Conservation (phyloP, 176 grass and related monocot genomes). For the Juncus inflexus region DNA sequence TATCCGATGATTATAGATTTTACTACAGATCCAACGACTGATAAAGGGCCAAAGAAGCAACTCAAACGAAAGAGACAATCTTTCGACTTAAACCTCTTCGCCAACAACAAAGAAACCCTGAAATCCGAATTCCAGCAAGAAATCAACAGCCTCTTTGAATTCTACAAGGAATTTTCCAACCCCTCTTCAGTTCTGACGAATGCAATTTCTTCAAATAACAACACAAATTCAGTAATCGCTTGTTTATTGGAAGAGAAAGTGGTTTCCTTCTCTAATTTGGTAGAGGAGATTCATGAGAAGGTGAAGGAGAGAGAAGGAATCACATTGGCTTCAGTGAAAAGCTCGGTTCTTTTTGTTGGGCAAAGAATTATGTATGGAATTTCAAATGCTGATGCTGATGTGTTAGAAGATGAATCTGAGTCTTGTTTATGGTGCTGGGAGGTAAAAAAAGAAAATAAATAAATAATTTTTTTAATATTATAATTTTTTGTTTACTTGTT, state of each 20-base stretch:
- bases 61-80: slow-evolving; percentile 74
- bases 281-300: slow-evolving; percentile 44
- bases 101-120: slow-evolving; percentile 41
- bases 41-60: slow-evolving; percentile 54
- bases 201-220: slow-evolving; percentile 18
- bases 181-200: slow-evolving; percentile 31
- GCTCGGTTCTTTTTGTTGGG: slow-evolving; percentile 54
- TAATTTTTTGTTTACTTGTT: slow-evolving; percentile 13
- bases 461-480: background rate
- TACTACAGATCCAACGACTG: background rate
- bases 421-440: slow-evolving; percentile 86
- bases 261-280: slow-evolving; percentile 60
- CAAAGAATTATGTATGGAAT: slow-evolving; percentile 75
- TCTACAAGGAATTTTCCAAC: slow-evolving; percentile 46
- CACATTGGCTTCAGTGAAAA: slow-evolving; percentile 43
- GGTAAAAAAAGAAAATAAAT: slow-evolving; percentile 34
- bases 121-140: slow-evolving; percentile 37
- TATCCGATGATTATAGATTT: slow-evolving; percentile 42
- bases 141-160: slow-evolving; percentile 40
- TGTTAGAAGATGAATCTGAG: slow-evolving; percentile 75
- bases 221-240: slow-evolving; percentile 45
- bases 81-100: slow-evolving; percentile 26
- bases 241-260: slow-evolving; percentile 68
- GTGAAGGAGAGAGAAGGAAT: slow-evolving; percentile 46
- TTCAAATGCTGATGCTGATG: slow-evolving; percentile 59